These are phyloP conservation scores for Diaporthe vexans DNA, from an alignment of 2,329 filamentous ascomycete species.

Conservation along the genomic window DNA sequence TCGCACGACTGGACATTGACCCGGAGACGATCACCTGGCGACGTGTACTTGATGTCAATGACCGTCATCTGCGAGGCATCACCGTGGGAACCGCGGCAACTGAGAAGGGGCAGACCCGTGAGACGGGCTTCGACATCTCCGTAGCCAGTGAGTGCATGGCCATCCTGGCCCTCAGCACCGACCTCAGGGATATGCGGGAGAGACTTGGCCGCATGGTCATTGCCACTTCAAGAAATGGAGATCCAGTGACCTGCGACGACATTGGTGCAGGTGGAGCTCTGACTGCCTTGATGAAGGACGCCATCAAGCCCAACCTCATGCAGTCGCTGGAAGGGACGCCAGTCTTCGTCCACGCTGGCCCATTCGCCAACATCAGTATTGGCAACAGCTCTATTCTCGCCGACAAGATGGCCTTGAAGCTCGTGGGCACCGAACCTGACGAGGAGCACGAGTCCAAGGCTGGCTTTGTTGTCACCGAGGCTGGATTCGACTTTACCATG, in stretches of 20 bases:
- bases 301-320: conserved; percentile 99
- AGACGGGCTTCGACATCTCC: conserved; percentile 97
- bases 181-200: conserved; percentile 89
- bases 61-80: conserved; percentile 90
- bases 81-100: conserved; percentile 90
- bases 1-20: conserved; percentile 96
- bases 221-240: conserved; percentile 85
- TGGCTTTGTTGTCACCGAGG: conserved; percentile 96
- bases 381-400: conserved; percentile 96
- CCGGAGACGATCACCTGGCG: conserved; percentile 98
- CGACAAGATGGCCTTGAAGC: conserved; percentile 95
- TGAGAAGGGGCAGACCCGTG: conserved; percentile 88
- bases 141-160: conserved; percentile 99
- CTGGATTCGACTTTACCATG: conserved; percentile 99
- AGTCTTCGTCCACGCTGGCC: conserved; percentile 96
- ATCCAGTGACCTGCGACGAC: conserved; percentile 96
- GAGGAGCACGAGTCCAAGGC: conserved; percentile 87
- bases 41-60: conserved; percentile 96
- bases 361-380: conserved; percentile 98
- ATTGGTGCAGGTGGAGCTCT: conserved; percentile 93
- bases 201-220: conserved; percentile 96
- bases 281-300: conserved; percentile 96
- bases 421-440: conserved; percentile 92
- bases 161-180: conserved; percentile 92
- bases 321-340: conserved; percentile 97